These are phyloP conservation scores for Salix caprea DNA, from an alignment of 345 rosid species.

Conservation along the genomic window DNA sequence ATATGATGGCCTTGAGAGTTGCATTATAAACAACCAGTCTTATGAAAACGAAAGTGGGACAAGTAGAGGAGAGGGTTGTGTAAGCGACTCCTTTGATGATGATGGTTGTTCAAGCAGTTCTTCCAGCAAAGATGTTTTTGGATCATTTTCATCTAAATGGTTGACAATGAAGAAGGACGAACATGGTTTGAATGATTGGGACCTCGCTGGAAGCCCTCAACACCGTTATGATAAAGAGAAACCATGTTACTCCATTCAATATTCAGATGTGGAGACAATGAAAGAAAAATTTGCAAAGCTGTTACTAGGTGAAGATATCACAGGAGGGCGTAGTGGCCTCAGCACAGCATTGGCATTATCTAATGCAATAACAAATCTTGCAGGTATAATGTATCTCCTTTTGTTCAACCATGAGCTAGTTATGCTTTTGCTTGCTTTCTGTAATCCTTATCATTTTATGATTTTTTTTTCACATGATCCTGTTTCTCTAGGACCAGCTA, in stretches of 20 bases:
- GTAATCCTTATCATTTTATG: background rate
- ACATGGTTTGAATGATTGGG: conserved; percentile 52
- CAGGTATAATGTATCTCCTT: conserved; percentile 43
- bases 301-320: conserved; percentile 77
- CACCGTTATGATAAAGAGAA: conserved; percentile 53
- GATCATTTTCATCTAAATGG: conserved; percentile 89
- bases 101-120: conserved; percentile 75
- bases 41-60: conserved; percentile 77
- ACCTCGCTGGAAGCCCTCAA: conserved; percentile 49
- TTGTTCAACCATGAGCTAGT: background rate
- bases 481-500: background rate
- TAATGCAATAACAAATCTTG: conserved; percentile 78
- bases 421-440: background rate
- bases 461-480: background rate
- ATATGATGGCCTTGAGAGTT: conserved; percentile 79
- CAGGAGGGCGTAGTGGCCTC: conserved; percentile 73
- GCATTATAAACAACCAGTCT: conserved; percentile 75
- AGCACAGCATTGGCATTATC: conserved; percentile 76
- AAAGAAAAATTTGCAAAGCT: conserved; percentile 81
- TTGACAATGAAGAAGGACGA: conserved; percentile 48
- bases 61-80: conserved; percentile 74
- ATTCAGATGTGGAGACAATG: conserved; percentile 69
- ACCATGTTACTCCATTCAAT: conserved; percentile 35
- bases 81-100: conserved; percentile 72
- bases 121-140: conserved; percentile 85